Evolutionary conservation across 371 early-diverging fungal species (phyloP), one percentile per base, ranked within the genome.

Genomic region (Apophysomyces sp.): DNA sequence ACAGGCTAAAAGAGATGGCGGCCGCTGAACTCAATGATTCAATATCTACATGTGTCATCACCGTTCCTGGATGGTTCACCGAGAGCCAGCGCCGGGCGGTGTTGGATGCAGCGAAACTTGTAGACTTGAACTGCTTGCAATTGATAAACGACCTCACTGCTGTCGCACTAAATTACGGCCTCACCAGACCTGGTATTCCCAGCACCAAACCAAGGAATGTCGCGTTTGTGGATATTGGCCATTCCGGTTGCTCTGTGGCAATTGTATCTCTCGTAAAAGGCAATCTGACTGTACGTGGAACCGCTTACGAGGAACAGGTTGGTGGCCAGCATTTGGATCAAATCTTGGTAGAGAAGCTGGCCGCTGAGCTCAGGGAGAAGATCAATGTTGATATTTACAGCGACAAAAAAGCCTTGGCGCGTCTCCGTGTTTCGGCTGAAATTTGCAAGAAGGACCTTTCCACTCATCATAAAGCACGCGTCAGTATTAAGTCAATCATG

Each of bases 241-340:
- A 95, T 81, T 92, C 96, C 52, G 77, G 88, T 58, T 91, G 87
- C 82, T 90, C 89, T 60, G 93, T 94, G 58, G 83, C 94, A 39
- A 86, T 96, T 49, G 97, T 93, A 29, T 85, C 92, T 5, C 94
- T 93, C 82, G 74, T 90, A 67, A 96, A 95, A 86, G 96, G 96
- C 56, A 92, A 95, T 78, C 84, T 95, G 68, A 83, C 84, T 57
- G 91, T 97, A 69, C 91, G 90, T 77, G 87, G 89, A 56, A 88
- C 89, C 51, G 93, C 95, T n/a, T 95, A 83, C 74, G 94, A 96
- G 78, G 84, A 88, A 52, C 86, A 92, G 77, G 87, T 96, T 62
- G 98, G 98, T 69, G 97, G 98, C 30, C 92, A 96, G 66, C 87
- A 93, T 77, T 91, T 96, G 73, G 97, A 97, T 81, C 83, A 90